Evolutionary conservation across 345 rosid genomes (phyloP).

Genomic region (Turritis glabra): DNA sequence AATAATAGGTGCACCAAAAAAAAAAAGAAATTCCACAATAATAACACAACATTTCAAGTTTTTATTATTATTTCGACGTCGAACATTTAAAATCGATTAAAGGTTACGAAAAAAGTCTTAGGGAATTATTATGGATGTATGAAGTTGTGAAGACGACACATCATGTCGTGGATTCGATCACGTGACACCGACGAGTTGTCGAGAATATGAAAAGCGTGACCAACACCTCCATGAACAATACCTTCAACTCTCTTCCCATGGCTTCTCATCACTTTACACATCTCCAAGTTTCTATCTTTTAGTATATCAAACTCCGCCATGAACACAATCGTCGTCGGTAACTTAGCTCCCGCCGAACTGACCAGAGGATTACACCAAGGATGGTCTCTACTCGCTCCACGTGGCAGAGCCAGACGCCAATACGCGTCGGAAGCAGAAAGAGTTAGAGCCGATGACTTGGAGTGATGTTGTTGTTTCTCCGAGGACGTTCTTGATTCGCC

Average conservation of each 20-base stretch:
- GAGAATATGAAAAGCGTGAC: conserved; percentile 75
- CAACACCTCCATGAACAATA: conserved; percentile 63
- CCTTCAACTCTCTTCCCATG: conserved; percentile 60
- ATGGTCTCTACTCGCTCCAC: conserved; percentile 70
- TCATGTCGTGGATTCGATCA: conserved; percentile 56
- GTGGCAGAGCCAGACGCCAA: conserved; percentile 79
- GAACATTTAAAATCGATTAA: background rate
- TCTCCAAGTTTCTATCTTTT: conserved; percentile 59
- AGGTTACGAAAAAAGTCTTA: background rate
- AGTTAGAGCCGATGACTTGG: conserved; percentile 57
- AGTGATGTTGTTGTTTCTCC: conserved; percentile 46
- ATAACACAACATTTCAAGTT: background rate
- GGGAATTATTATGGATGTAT: conserved; percentile 29
- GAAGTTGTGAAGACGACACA: conserved; percentile 59
- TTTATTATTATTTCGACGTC: background rate
- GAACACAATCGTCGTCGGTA: conserved; percentile 52
- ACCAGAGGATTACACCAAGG: conserved; percentile 73
- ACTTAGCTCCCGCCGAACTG: conserved; percentile 34
- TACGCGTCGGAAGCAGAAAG: conserved; percentile 65
- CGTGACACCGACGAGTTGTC: conserved; percentile 42
- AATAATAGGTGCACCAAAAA: no score
- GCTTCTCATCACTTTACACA: conserved; percentile 50
- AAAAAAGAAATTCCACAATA: no score
- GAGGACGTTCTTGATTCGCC: conserved; percentile 56
- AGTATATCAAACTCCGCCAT: conserved; percentile 70